Conservation (phyloP, 2,329 filamentous ascomycete species). For the Alternaria postmessia region DNA sequence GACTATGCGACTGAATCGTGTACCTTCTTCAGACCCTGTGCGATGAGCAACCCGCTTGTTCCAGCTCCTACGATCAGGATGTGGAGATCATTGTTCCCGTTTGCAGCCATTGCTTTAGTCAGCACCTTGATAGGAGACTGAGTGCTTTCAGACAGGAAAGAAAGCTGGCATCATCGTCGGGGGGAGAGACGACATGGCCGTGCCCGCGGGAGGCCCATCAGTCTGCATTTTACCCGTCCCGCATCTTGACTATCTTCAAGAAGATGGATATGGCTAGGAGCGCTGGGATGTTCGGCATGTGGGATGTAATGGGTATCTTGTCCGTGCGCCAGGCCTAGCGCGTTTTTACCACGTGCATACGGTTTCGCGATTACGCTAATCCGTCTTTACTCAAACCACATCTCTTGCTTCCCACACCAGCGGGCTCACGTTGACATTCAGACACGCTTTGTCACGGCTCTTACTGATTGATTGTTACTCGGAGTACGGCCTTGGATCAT, state of each 20-base stretch:
- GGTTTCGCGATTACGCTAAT: too few relatives aligned
- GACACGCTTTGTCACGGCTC: too few relatives aligned
- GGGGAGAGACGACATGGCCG: not conserved
- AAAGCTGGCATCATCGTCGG: not conserved
- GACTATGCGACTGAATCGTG: rapidly evolving
- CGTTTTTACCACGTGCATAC: not conserved
- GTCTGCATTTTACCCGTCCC: not conserved
- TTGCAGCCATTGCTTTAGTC: not conserved
- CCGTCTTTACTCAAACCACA: too few relatives aligned
- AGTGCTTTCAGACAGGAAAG: not conserved
- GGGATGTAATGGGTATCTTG: too few relatives aligned
- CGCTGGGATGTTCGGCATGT: not conserved
- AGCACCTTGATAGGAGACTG: not conserved
- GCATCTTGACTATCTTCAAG: not conserved
- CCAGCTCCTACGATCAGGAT: not conserved
- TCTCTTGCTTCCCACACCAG: too few relatives aligned
- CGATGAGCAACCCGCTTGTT: not conserved
- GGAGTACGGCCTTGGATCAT: too few relatives aligned
- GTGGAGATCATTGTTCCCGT: not conserved
- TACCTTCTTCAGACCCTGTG: not conserved
- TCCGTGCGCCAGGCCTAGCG: not conserved
- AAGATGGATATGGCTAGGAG: not conserved
- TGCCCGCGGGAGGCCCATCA: not conserved
- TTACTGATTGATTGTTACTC: too few relatives aligned
- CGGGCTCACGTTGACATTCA: too few relatives aligned